These are phyloP conservation scores for Inosperma sp. DNA, from an alignment of 768 basidiomycete genomes.

Conservation along the genomic window DNA sequence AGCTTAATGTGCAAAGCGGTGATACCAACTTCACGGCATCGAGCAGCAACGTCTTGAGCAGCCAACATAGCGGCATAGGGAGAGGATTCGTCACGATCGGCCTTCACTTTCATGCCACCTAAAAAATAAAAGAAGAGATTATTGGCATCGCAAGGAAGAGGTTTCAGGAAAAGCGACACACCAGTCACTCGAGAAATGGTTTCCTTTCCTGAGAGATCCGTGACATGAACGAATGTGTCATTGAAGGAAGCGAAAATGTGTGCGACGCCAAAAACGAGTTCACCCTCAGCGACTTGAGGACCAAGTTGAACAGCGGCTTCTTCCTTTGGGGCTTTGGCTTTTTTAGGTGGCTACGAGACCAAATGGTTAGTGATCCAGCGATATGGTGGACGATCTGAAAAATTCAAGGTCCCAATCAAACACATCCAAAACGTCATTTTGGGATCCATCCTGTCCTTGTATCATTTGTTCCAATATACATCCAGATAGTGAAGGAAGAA, in stretches of 20 bases:
- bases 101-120: conserved; percentile 99
- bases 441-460: background rate
- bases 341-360: conserved; percentile 69
- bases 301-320: conserved; percentile 87
- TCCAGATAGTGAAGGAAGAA: too few species aligned
- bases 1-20: conserved; percentile 99
- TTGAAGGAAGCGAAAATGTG: conserved; percentile 99
- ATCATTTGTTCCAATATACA: too few species aligned
- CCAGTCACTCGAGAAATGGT: conserved; percentile 98
- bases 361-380: conserved; percentile 42
- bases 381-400: background rate
- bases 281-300: conserved; percentile 93
- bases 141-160: background rate
- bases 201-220: conserved; percentile 98
- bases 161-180: conserved; percentile 33
- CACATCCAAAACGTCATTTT: background rate
- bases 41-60: conserved; percentile 91
- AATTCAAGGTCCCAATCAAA: too few species aligned
- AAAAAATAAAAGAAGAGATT: conserved; percentile 1
- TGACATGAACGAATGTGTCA: conserved; percentile 99
- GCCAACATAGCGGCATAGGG: conserved; percentile 98
- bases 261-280: conserved; percentile 96
- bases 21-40: conserved; percentile 98
- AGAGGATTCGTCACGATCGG: conserved; percentile 98
- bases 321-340: conserved; percentile 72